Percentiles rank a stretch among this genome's conserved stretches.
phyloP scores from a whole-genome alignment of 2,329 filamentous ascomycete species.

The Piedraia hortae region DNA sequence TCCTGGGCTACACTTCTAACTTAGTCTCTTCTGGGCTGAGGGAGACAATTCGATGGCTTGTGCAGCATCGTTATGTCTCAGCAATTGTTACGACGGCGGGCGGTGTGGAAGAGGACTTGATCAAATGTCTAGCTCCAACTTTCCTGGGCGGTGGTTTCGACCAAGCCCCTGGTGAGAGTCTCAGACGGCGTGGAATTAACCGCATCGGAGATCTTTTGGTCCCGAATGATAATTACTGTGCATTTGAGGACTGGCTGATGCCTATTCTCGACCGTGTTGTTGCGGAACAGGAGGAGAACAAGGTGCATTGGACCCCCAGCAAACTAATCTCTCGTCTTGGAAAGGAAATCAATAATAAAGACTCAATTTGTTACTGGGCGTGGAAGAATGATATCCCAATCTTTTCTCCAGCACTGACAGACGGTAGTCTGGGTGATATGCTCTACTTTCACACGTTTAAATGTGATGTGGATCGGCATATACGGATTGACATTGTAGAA shows the following conservation, averaged over 20 bases:
- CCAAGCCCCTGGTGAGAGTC: slow-evolving; percentile 41
- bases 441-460: slow-evolving; percentile 96
- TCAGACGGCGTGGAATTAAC: slow-evolving; percentile 71
- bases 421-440: slow-evolving; percentile 92
- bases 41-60: slow-evolving; percentile 73
- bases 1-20: slow-evolving; percentile 92
- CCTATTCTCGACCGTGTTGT: slow-evolving; percentile 89
- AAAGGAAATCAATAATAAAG: slow-evolving; percentile 78
- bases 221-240: slow-evolving; percentile 90
- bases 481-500: slow-evolving; percentile 74
- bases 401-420: slow-evolving; percentile 86
- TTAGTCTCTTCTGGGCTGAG: slow-evolving; percentile 86
- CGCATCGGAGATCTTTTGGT: slow-evolving; percentile 89
- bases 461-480: slow-evolving; percentile 47
- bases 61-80: slow-evolving; percentile 75
- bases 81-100: slow-evolving; percentile 88
- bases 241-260: slow-evolving; percentile 92
- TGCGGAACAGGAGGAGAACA: slow-evolving; percentile 64
- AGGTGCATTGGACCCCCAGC: slow-evolving; percentile 76
- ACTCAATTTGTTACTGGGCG: slow-evolving; percentile 89
- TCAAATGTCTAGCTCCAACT: slow-evolving; percentile 87
- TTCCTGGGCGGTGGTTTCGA: slow-evolving; percentile 88
- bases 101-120: slow-evolving; percentile 88
- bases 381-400: slow-evolving; percentile 91
- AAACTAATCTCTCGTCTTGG: slow-evolving; percentile 76